Evolutionary conservation across 2,329 filamentous ascomycete species (phyloP).

Genomic region (Fusarium austroafricanum): DNA sequence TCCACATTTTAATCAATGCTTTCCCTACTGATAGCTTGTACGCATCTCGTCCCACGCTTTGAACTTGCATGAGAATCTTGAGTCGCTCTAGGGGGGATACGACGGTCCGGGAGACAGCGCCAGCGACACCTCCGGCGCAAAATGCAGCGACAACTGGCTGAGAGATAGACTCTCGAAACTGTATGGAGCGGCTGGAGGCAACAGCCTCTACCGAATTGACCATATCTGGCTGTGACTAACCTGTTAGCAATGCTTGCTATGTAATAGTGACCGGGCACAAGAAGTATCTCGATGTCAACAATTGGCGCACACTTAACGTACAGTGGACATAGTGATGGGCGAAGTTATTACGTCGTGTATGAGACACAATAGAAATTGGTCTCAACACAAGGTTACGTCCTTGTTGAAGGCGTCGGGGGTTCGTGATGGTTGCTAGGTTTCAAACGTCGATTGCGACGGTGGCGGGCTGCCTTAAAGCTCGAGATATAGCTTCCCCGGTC

Average conservation of each 20-base stretch:
- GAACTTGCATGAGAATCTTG: conserved; percentile 98
- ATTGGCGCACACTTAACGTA: conserved; percentile 35
- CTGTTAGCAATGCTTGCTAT: conserved; percentile 23
- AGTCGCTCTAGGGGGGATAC: conserved; percentile 95
- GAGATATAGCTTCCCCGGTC: not conserved
- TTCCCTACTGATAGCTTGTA: conserved; percentile 94
- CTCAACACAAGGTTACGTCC: conserved; percentile 28
- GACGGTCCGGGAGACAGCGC: conserved; percentile 96
- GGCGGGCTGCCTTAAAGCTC: conserved; percentile 2
- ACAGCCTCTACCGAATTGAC: conserved; percentile 43
- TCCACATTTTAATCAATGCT: conserved; percentile 94
- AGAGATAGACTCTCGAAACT: conserved; percentile 68
- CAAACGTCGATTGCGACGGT: conserved; percentile 36
- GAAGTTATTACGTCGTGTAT: conserved; percentile 18
- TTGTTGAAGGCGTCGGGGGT: conserved; percentile 28
- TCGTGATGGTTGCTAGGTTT: conserved; percentile 25
- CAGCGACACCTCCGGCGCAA: conserved; percentile 91
- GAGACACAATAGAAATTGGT: conserved; percentile 41
- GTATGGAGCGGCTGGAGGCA: conserved; percentile 44
- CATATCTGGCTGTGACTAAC: conserved; percentile 46
- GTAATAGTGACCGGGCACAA: not conserved
- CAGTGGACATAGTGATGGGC: conserved; percentile 47
- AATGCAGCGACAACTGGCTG: conserved; percentile 93
- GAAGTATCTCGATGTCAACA: conserved; percentile 1
- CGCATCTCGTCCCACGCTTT: conserved; percentile 88